Conservation (phyloP, 441 rosid species). For the Erodium chrysanthum region DNA sequence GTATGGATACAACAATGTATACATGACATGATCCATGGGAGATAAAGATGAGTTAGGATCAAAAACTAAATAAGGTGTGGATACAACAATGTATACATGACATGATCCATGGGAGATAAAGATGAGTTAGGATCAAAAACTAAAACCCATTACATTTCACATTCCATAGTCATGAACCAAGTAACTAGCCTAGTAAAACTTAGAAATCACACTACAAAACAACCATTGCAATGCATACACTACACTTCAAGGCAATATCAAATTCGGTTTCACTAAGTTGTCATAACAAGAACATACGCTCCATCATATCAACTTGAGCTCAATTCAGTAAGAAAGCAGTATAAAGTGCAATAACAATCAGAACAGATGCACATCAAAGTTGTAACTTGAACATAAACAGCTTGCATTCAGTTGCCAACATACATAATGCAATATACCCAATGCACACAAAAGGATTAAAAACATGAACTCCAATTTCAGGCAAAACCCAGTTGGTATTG, state of each 20-base stretch:
- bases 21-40: background rate
- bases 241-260: background rate
- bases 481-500: background rate
- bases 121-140: background rate
- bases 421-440: background rate
- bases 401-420: background rate
- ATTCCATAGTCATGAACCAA: background rate
- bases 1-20: background rate
- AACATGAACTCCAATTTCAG: background rate
- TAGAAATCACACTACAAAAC: background rate
- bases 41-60: background rate
- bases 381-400: too few relatives aligned
- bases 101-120: background rate
- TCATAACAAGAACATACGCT: background rate
- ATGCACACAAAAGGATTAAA: background rate
- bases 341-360: background rate
- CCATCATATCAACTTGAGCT: background rate
- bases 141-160: background rate
- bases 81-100: background rate
- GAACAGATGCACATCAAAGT: background rate
- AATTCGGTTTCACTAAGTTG: background rate
- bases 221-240: background rate
- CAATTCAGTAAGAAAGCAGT: background rate
- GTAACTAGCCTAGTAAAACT: background rate
- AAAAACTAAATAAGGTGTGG: background rate